Base-by-base conservation (phyloP, 192 early-diverging fungal genomes). In the Backusella tuberculispora region DNA sequence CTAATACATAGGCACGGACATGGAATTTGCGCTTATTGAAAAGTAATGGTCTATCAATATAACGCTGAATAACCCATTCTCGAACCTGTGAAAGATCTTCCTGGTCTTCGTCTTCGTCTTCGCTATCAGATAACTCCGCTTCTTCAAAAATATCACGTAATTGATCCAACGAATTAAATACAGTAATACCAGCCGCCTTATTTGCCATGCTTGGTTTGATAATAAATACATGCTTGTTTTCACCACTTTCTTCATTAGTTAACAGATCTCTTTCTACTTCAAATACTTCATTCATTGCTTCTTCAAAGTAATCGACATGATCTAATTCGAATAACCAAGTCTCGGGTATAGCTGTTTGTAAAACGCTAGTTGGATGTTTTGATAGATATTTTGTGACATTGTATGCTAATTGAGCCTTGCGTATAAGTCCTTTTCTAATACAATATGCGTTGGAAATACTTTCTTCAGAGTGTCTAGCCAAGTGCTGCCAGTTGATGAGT, bases 61-160 rank as follows among this genome's bases (percentile, higher is more conserved):
- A 91, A 5, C 88, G 83, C 72, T 91, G 90, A 19, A 91, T 85
- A 15, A 91, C 90, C 88, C 88, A 91, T 47, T 91, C 90, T 53
- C 90, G 84, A 21, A 91, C 88, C 71, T 91, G 90, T 26, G 85
- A 85, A 50, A 81, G 60, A 37, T 79, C 69, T 17, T 74, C 84
- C 12, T 60, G 63, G 63, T 77, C 75, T 10, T 84, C 81, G 50
- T 83, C 81, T 14, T 83, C 80, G 6, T 84, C 83, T 24, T 88
- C 87, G 47, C 78, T 77, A 37, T 81, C 81, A 8, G 72, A 78
- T 44, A 81, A 70, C 38, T 83, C 79, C 3, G 64, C 76, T 53
- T 85, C 78, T 34, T 66, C 74, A 46, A 78, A 78, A 1, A 91
- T 78, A 34, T 73, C 67, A 71, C 83, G 76, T 2, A 91, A 72